Conservation (phyloP, 2,329 filamentous ascomycete species). For the Thielaviopsis euricoi region DNA sequence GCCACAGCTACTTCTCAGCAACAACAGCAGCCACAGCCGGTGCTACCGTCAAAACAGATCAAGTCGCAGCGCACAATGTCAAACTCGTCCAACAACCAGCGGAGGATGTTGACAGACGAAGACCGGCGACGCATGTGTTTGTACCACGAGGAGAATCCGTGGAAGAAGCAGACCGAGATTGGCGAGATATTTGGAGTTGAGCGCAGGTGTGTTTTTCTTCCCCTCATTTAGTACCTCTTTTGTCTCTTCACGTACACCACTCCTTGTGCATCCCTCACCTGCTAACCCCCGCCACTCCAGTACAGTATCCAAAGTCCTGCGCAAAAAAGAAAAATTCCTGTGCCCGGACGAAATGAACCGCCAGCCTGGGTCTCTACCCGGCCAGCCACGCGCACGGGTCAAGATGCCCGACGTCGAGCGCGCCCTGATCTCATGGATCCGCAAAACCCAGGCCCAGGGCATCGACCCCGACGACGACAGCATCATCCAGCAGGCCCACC, state of each 20-base stretch:
- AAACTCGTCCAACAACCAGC: slow-evolving; percentile 40
- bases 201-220: slow-evolving; percentile 54
- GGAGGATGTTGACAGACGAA: slow-evolving; percentile 79
- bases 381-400: slow-evolving; percentile 38
- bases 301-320: slow-evolving; percentile 94
- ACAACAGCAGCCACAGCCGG: not conserved
- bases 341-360: slow-evolving; percentile 62
- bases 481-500: slow-evolving; percentile 67
- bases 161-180: slow-evolving; percentile 89
- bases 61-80: slow-evolving; percentile 23
- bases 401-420: slow-evolving; percentile 85
- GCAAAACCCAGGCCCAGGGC: slow-evolving; percentile 64
- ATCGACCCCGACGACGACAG: slow-evolving; percentile 59
- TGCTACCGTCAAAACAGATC: not conserved
- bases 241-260: no score
- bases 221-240: no score
- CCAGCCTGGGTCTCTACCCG: no score
- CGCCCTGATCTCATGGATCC: slow-evolving; percentile 73
- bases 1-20: no score
- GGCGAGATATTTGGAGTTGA: slow-evolving; percentile 91
- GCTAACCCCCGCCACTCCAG: slow-evolving; percentile 19
- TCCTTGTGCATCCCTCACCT: no score
- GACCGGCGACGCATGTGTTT: slow-evolving; percentile 88
- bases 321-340: slow-evolving; percentile 88
- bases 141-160: slow-evolving; percentile 80